Evolutionary conservation across 2,329 filamentous ascomycete species (phyloP).

Genomic region (Phyllosticta ampelicida): DNA sequence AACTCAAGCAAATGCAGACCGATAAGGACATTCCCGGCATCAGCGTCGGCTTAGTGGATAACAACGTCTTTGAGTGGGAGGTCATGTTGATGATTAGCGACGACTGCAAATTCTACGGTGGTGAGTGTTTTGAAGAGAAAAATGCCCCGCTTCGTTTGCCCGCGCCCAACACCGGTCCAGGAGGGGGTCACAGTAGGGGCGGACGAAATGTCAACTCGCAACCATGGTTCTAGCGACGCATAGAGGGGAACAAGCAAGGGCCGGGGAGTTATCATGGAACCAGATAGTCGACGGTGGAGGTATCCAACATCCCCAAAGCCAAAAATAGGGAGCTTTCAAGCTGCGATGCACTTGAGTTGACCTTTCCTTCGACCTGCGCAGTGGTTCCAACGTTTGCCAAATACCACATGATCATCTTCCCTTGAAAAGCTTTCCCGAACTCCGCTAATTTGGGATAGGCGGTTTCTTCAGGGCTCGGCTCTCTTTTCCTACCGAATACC

Average conservation of each 20-base stretch:
- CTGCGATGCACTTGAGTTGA: not conserved
- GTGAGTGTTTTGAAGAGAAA: slow-evolving; percentile 39
- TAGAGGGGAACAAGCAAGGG: no score
- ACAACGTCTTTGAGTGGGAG: slow-evolving; percentile 94
- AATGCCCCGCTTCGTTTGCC: no score
- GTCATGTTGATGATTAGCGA: slow-evolving; percentile 98
- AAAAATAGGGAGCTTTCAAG: no score
- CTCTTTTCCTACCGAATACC: slow-evolving; percentile 92
- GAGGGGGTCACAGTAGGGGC: not conserved
- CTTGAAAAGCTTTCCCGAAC: not conserved
- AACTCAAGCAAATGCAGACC: slow-evolving; percentile 89
- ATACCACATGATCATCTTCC: not conserved
- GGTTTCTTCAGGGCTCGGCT: slow-evolving; percentile 92
- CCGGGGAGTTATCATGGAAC: no score
- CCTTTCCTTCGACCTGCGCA: not conserved
- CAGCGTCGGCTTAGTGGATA: slow-evolving; percentile 77
- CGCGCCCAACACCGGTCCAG: not conserved
- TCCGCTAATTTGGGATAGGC: slow-evolving; percentile 35
- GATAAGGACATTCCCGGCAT: slow-evolving; percentile 90
- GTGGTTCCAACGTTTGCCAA: not conserved
- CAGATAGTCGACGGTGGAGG: no score
- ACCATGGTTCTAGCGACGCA: no score
- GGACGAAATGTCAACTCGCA: no score
- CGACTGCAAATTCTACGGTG: slow-evolving; percentile 86
- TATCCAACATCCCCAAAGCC: no score